A percentile compares a stretch with the other conserved stretches of the same genome.
Evolutionary conservation across 768 basidiomycete species (phyloP).

Genomic region (Tricholoma hemisulphureum): DNA sequence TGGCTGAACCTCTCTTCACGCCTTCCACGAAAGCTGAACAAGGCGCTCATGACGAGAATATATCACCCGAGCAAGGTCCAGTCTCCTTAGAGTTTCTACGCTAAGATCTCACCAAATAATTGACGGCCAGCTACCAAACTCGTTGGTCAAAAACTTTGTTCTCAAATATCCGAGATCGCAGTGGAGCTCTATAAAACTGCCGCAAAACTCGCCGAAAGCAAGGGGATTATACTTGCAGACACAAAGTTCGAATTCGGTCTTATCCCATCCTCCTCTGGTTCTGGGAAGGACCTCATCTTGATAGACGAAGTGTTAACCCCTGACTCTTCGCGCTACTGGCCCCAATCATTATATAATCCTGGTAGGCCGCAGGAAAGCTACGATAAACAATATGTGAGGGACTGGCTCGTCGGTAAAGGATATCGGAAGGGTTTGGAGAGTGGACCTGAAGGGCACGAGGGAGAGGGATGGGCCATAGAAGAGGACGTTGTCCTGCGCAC

Average conservation of each 20-base stretch:
- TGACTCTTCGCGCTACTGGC: constrained; percentile 99
- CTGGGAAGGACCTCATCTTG: constrained; percentile 16
- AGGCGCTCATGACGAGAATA: constrained; percentile 95
- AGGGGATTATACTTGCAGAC: constrained; percentile 92
- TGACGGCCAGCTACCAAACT: constrained; percentile 53
- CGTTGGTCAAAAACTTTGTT: constrained; percentile 64
- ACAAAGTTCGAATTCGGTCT: constrained; percentile 99
- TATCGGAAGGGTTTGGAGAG: constrained; percentile 79
- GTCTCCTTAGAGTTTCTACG: not conserved
- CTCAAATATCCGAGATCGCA: constrained; percentile 56
- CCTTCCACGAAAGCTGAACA: constrained; percentile 96
- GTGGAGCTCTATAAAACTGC: constrained; percentile 72
- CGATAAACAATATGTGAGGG: constrained; percentile 95
- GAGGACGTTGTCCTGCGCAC: constrained; percentile 78
- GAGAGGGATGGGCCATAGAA: constrained; percentile 77
- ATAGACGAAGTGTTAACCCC: no score
- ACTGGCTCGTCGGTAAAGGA: constrained; percentile 76
- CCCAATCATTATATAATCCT: constrained; percentile 64
- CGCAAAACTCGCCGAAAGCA: constrained; percentile 64
- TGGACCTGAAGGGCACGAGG: constrained; percentile 62
- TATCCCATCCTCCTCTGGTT: constrained; percentile 37
- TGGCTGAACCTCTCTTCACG: constrained; percentile 85
- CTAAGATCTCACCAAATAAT: constrained; percentile 3
- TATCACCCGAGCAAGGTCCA: constrained; percentile 75
- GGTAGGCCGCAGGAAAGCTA: constrained; percentile 86